Conservation (phyloP, 495 filamentous ascomycete genomes). For the Poronia punctata region DNA sequence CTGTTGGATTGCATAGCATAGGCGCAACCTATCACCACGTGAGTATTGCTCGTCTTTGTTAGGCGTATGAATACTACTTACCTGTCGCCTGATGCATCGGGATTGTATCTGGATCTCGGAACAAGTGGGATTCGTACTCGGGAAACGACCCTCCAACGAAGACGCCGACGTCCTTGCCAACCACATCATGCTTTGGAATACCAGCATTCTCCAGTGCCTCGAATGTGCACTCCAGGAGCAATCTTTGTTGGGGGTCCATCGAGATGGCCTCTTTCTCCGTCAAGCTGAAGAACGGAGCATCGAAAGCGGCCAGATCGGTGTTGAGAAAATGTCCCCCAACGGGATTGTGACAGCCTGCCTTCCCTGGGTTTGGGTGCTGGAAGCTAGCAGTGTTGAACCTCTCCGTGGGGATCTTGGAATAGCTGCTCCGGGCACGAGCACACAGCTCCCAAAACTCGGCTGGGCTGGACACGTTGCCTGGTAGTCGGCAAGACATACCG, state of each 20-base stretch:
- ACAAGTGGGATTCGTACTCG: constrained; percentile 77
- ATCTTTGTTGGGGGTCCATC: constrained; percentile 77
- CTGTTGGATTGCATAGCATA: constrained; percentile 55
- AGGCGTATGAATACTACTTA: constrained; percentile 47
- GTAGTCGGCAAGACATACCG: constrained; percentile 48
- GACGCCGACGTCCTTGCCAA: constrained; percentile 68
- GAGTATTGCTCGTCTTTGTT: background rate
- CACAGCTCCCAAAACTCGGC: constrained; percentile 53
- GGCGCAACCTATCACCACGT: constrained; percentile 40
- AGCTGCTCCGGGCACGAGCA: constrained; percentile 54
- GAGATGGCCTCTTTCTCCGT: constrained; percentile 63
- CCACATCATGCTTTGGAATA: constrained; percentile 68
- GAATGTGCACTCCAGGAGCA: constrained; percentile 74
- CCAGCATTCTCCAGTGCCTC: constrained; percentile 87
- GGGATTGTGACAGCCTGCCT: constrained; percentile 63
- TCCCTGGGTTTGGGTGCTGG: constrained; percentile 68
- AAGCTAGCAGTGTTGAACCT: constrained; percentile 64
- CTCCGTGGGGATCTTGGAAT: constrained; percentile 57
- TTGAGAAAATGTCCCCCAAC: constrained; percentile 74
- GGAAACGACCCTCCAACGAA: constrained; percentile 83
- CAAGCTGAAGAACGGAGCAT: constrained; percentile 84
- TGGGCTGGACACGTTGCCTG: constrained; percentile 46
- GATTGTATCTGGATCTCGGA: constrained; percentile 62
- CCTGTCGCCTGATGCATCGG: constrained; percentile 44
- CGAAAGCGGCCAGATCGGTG: constrained; percentile 67